These are phyloP conservation scores for Mercurialis annua DNA, from an alignment of 345 rosid genomes.

Conservation along the genomic window DNA sequence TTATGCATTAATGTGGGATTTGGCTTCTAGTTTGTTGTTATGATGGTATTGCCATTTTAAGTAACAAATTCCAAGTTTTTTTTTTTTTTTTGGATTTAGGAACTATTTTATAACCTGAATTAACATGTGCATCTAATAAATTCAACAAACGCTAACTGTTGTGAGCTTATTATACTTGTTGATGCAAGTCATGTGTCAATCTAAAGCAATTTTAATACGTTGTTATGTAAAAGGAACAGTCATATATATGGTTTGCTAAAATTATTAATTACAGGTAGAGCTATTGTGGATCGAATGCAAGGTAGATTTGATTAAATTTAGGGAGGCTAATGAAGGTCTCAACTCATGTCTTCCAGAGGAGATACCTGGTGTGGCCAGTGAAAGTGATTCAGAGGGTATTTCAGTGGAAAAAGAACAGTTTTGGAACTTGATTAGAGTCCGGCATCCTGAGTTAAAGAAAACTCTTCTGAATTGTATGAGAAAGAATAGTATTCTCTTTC, in stretches of 20 bases:
- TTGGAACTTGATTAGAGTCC: slow-evolving; percentile 39
- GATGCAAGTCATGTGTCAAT: background rate
- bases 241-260: slow-evolving; percentile 4
- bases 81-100: background rate
- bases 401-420: slow-evolving; percentile 31
- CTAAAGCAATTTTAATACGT: background rate
- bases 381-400: slow-evolving; percentile 21
- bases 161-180: background rate
- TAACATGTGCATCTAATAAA: background rate
- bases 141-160: too few relatives aligned
- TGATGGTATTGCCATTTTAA: background rate
- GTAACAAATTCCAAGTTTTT: background rate
- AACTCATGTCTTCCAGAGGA: slow-evolving; percentile 41
- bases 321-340: slow-evolving; percentile 45
- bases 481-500: slow-evolving; percentile 37
- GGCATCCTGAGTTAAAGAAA: slow-evolving; percentile 42
- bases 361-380: slow-evolving; percentile 18
- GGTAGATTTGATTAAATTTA: slow-evolving; percentile 49
- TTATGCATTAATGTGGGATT: background rate
- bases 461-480: slow-evolving; percentile 55
- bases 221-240: background rate
- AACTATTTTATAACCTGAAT: background rate
- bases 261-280: slow-evolving; percentile 53
- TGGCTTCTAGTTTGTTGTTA: background rate
- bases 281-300: slow-evolving; percentile 55